A percentile compares a stretch with the other conserved stretches of the same genome.
Evolutionary conservation across 2,329 filamentous ascomycete species (phyloP).

Genomic region (Davidsoniella eucalypti): DNA sequence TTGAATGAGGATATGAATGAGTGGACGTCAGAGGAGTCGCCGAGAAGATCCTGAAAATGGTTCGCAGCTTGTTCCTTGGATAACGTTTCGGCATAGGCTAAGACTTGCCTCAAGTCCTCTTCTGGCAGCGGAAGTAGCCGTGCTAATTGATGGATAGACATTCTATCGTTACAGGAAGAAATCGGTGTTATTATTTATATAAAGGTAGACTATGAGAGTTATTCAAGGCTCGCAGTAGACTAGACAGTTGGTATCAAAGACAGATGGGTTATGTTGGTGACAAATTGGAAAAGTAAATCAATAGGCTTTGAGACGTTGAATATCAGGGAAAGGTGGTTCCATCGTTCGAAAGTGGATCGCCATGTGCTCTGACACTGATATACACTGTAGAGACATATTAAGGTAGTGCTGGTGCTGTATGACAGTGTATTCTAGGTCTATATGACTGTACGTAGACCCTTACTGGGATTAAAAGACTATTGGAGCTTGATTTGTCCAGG

Average conservation of each 20-base stretch:
- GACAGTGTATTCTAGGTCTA: no score
- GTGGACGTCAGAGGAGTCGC: conserved; percentile 60
- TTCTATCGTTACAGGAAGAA: conserved; percentile 16
- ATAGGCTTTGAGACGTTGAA: not conserved
- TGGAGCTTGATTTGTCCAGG: no score
- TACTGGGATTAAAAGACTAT: no score
- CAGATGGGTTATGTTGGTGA: not conserved
- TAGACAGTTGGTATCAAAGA: not conserved
- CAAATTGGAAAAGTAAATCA: not conserved
- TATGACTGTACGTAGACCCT: no score
- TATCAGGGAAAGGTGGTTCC: not conserved
- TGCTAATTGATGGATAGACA: conserved; percentile 52
- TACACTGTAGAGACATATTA: no score
- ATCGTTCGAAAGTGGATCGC: not conserved
- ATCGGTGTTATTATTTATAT: no score
- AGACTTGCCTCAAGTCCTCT: conserved; percentile 64
- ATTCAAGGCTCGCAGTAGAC: no score
- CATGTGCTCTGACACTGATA: no score
- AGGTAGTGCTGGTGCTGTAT: no score
- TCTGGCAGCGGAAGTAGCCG: conserved; percentile 73
- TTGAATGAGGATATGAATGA: conserved; percentile 77
- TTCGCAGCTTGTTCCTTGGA: conserved; percentile 63
- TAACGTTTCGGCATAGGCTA: conserved; percentile 65
- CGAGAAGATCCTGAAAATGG: conserved; percentile 76
- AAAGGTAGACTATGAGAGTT: no score